Evolutionary conservation across 2,329 filamentous ascomycete genomes (phyloP), one percentile per base, ranked within the genome.

Genomic region (Chaetothyriales sp.): DNA sequence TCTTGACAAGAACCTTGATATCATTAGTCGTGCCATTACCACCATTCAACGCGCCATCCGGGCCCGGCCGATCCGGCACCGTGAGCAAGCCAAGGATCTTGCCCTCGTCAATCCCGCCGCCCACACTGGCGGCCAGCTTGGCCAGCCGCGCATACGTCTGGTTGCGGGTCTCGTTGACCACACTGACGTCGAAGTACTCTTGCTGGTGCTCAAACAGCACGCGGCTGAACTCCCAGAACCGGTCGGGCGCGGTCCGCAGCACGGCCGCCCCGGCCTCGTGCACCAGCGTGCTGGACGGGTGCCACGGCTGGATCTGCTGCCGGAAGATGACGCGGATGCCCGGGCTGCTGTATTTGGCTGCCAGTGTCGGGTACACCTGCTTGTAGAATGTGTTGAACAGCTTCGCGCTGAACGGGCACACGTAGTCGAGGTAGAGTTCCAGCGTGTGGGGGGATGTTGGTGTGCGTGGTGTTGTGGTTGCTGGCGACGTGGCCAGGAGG

Each of bases 271-370:
- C 89, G 28, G 88, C 84, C 75, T 96, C 90, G 51, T 72, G 68
- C 7, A 63, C 64, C 9, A 88, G 75, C 5, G 84, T 88, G 43
- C 80, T 88, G 18, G 84, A 87, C 1, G 90, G 90, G 69, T 96
- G 89, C 90, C 90, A 95, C 12, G 88, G 87, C 71, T 95, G 88
- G 62, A 95, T 79, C 65, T 95, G 88, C 65, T 90, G 89, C 47
- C 89, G 83, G 73, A 95, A 86, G 62, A 96, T 78, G 59, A 94
- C 73, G 60, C 69, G 76, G 2, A 95, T 70, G 54, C 74, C 75
- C 3, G 58, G 57, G 53, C 71, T 73, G 20, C 70, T 60, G 56
- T 84, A 80, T 60, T 80, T 80, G 47, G 73, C 60, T 54, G 75
- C 72, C 59, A 94, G 73, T 46, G 78, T 65, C 1, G 85, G 82